Evolutionary conservation across 371 early-diverging fungal genomes (phyloP).

Genomic region (Mucor velutinosus): DNA sequence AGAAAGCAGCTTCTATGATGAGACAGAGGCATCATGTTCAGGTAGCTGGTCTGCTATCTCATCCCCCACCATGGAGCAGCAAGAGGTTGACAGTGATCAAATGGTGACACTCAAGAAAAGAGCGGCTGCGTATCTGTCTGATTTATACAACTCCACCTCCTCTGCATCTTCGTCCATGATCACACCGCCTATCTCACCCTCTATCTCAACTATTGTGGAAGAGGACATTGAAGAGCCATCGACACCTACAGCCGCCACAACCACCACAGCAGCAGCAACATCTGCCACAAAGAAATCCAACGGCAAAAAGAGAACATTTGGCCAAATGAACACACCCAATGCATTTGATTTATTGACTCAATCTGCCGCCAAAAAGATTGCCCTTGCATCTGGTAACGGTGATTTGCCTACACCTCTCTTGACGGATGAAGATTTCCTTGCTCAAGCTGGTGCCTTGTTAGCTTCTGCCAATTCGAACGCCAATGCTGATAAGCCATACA

Average conservation of each 20-base stretch:
- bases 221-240: conserved; percentile 24
- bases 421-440: conserved; percentile 52
- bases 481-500: conserved; percentile 74
- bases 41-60: conserved; percentile 25
- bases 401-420: conserved; percentile 30
- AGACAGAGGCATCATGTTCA: not conserved
- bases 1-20: conserved; percentile 40
- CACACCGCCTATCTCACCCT: conserved; percentile 17
- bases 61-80: conserved; percentile 32
- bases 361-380: conserved; percentile 49
- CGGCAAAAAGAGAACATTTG: conserved; percentile 43
- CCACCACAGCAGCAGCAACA: not conserved
- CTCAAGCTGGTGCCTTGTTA: conserved; percentile 51
- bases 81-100: conserved; percentile 19
- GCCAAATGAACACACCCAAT: conserved; percentile 28
- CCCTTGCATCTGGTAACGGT: conserved; percentile 31
- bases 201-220: conserved; percentile 13
- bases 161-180: conserved; percentile 1
- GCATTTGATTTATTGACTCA: conserved; percentile 50
- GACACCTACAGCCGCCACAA: not conserved
- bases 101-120: conserved; percentile 36
- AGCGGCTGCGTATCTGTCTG: conserved; percentile 50
- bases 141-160: conserved; percentile 37
- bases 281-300: conserved; percentile 12
- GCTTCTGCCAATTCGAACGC: conserved; percentile 41